A percentile compares a stretch with the other conserved stretches of the same genome.
Conservation (phyloP, 768 basidiomycete species). For the Porphyrellus cyaneotinctus region DNA sequence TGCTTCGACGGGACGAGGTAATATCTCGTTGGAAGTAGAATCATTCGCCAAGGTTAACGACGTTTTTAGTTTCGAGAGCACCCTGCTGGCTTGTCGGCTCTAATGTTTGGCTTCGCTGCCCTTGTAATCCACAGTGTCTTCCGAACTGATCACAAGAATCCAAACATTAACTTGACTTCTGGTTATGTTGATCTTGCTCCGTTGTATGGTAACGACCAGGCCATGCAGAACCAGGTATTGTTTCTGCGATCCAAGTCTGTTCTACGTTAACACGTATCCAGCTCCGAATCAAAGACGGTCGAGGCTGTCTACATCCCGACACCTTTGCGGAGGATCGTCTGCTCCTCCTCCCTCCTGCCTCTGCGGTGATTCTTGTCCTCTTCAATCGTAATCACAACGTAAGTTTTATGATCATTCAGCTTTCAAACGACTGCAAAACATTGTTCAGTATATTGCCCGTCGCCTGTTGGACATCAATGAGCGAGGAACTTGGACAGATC, state of each 20-base stretch:
- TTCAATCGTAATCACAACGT: constrained; percentile 91
- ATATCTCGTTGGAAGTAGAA: constrained; percentile 1
- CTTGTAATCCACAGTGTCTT: constrained; percentile 86
- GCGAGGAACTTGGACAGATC: constrained; percentile 57
- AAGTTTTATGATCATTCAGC: constrained; percentile 21
- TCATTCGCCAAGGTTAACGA: not conserved
- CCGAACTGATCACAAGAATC: constrained; percentile 67
- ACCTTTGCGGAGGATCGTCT: constrained; percentile 77
- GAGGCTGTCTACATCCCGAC: constrained; percentile 65
- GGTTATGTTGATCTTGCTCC: constrained; percentile 84
- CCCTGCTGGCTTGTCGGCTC: constrained; percentile 71
- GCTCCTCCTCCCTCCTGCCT: constrained; percentile 73
- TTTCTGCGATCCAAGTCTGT: not conserved
- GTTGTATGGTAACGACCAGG: constrained; percentile 72
- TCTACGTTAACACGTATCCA: constrained; percentile 1
- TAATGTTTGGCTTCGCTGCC: constrained; percentile 82
- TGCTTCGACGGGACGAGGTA: constrained; percentile 69
- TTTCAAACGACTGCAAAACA: not conserved
- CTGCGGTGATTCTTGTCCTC: constrained; percentile 71
- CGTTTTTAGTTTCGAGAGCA: constrained; percentile 62
- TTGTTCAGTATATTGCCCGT: constrained; percentile 65
- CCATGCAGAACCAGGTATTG: constrained; percentile 53
- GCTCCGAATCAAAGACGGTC: constrained; percentile 49
- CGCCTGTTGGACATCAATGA: constrained; percentile 82
- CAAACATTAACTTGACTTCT: constrained; percentile 76